Evolutionary conservation across 164 flowering plant species (phyloP).

Genomic region (Liriodendron chinense): DNA sequence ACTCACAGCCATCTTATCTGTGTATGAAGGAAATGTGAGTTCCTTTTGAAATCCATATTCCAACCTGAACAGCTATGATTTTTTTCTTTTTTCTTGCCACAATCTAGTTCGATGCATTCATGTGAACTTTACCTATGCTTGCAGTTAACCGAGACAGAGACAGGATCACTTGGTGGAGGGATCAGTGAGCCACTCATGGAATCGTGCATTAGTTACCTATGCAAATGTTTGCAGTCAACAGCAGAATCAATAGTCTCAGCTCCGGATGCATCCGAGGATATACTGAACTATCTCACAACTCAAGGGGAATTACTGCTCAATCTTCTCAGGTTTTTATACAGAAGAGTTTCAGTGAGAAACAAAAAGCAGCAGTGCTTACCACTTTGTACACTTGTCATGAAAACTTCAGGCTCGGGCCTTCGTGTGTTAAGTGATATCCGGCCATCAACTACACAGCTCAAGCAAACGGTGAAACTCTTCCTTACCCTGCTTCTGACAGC

Average conservation of each 20-base stretch:
- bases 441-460: conserved; percentile 31
- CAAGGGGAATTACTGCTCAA: conserved; percentile 68
- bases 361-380: conserved; percentile 24
- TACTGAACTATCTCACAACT: conserved; percentile 49
- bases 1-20: conserved; percentile 38
- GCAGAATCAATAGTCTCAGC: conserved; percentile 40
- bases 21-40: conserved; percentile 53
- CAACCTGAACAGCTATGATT: neutral
- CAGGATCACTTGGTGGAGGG: conserved; percentile 20
- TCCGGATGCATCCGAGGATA: conserved; percentile 39
- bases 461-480: conserved; percentile 35
- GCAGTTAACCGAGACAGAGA: conserved; percentile 41
- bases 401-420: conserved; percentile 52
- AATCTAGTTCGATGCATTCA: neutral
- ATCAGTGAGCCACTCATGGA: conserved; percentile 38
- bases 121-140: neutral
- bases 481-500: conserved; percentile 55
- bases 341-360: conserved; percentile 13
- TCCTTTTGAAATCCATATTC: neutral
- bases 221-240: conserved; percentile 40
- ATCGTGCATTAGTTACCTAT: conserved; percentile 52
- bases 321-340: conserved; percentile 37
- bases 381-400: conserved; percentile 38
- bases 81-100: neutral
- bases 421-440: conserved; percentile 46